Base-by-base conservation (phyloP, 2,329 filamentous ascomycete genomes). In the Tricladium varicosporioides region DNA sequence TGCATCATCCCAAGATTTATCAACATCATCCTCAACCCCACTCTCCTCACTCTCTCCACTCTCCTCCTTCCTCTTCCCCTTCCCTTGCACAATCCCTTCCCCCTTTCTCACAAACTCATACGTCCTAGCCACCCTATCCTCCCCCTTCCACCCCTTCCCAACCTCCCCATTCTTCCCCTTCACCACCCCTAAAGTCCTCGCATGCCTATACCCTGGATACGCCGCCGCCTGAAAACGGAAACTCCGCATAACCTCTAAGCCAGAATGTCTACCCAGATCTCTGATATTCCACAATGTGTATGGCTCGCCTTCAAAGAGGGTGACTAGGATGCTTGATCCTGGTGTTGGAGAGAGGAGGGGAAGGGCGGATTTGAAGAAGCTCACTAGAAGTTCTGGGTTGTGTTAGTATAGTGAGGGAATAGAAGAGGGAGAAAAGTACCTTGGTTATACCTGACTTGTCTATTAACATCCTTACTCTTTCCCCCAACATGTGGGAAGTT, bases 401-500 rank as follows among this genome's bases (percentile, higher is more conserved):
- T 11, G 48, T 58, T 10, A 56, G 42, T 18, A 16, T 42, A 15
- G 33, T 32, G 22, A n/a, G 46, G 57, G 48, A 48, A 5, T 10
- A 44, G 53, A 22, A 33, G 32, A 7, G 54, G 47, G 42, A 9
- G 3, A 42, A 5, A 54, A 56, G 22, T 60, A 73, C 72, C 74
- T 74, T 96, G 92, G 75, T 99, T 97, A 72, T 90, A 85, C 56
- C 94, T 86, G 13, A 97, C 92, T 75, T 99, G 94, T 36, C 94
- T 82, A 76, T 97, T 97, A 55, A 97, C 88, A 75, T 97, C 92
- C 65, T 88, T 97, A 63, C 85, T 89, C 67, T 95, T 87, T 47
- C 94, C 94, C 62, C 94, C 94, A 2, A 95, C 89, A 76, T 99
- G 94, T 36, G 94, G 94, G 73, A 99, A 99, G 78, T 97, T 96